Percentiles rank a stretch among this genome's conserved stretches.
These are phyloP conservation scores for Botrytis hyacinthi DNA, from an alignment of 2,329 filamentous ascomycete species.

Conservation along the genomic window DNA sequence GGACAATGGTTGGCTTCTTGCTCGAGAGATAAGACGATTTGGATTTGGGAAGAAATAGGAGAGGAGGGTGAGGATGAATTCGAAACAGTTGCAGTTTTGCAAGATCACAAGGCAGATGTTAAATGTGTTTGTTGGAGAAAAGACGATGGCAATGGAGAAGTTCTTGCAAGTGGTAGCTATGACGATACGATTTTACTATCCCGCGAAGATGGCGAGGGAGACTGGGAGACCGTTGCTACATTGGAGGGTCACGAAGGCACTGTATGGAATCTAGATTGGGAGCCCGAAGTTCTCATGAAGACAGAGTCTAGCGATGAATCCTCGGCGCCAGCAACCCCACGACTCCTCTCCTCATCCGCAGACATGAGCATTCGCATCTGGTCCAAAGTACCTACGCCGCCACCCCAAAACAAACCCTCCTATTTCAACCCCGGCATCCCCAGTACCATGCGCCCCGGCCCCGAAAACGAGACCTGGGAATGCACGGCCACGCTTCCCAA, in stretches of 20 bases:
- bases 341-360: slow-evolving; percentile 81
- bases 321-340: slow-evolving; percentile 46
- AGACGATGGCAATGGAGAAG: slow-evolving; percentile 60
- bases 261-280: slow-evolving; percentile 85
- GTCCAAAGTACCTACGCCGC: slow-evolving; percentile 50
- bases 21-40: slow-evolving; percentile 88
- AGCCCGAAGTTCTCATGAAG: slow-evolving; percentile 42
- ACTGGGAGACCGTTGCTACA: slow-evolving; percentile 87
- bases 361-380: slow-evolving; percentile 79
- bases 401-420: slow-evolving; percentile 35
- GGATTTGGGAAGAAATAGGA: slow-evolving; percentile 96
- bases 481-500: slow-evolving; percentile 74
- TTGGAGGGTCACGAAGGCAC: slow-evolving; percentile 80
- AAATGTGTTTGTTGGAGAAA: slow-evolving; percentile 94
- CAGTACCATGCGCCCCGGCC: slow-evolving; percentile 78
- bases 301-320: slow-evolving; percentile 37
- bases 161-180: slow-evolving; percentile 88
- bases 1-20: slow-evolving; percentile 85
- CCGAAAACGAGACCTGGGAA: slow-evolving; percentile 78
- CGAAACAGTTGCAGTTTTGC: slow-evolving; percentile 92
- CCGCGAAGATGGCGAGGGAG: slow-evolving; percentile 76
- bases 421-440: slow-evolving; percentile 60
- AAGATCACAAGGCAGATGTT: slow-evolving; percentile 92
- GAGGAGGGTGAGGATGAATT: slow-evolving; percentile 85
- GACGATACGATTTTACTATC: slow-evolving; percentile 89